Evolutionary conservation across 2,329 filamentous ascomycete species (phyloP).

Genomic region (Ramularia endophylla): DNA sequence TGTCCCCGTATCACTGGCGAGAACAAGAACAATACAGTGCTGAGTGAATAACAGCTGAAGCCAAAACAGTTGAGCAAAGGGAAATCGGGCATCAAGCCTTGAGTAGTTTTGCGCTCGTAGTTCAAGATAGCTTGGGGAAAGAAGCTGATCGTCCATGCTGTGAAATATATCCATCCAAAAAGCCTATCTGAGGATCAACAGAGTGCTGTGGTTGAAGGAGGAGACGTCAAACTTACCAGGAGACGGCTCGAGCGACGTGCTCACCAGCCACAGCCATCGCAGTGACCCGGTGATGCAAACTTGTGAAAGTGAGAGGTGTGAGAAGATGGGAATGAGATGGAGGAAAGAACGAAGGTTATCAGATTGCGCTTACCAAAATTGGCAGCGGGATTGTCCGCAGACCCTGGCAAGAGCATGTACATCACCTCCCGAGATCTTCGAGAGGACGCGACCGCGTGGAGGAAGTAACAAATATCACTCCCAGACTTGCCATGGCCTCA

Average conservation of each 20-base stretch:
- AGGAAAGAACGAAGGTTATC: too few species aligned
- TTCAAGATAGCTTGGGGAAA: conserved; percentile 88
- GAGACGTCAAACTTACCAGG: conserved; percentile 12
- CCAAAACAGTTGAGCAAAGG: conserved; percentile 68
- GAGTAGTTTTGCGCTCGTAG: conserved; percentile 66
- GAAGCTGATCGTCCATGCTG: conserved; percentile 70
- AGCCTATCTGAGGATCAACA: conserved; percentile 13
- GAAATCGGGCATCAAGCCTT: conserved; percentile 83
- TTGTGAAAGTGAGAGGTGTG: too few species aligned
- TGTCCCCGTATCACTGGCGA: conserved; percentile 71
- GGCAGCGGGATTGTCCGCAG: too few species aligned
- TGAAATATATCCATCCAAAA: conserved; percentile 24
- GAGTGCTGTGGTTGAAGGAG: background rate
- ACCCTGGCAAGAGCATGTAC: too few species aligned
- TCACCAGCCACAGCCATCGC: background rate
- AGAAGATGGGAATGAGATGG: too few species aligned
- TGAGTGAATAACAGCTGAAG: conserved; percentile 66
- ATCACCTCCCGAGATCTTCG: too few species aligned
- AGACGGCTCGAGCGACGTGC: conserved; percentile 8
- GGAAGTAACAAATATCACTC: background rate
- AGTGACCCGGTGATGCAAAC: background rate
- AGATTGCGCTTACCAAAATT: too few species aligned
- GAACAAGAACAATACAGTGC: conserved; percentile 69
- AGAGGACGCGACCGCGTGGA: too few species aligned
- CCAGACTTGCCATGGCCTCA: conserved; percentile 8